These are phyloP conservation scores for Oryza australiensis DNA, from an alignment of 176 grass and related monocot species.

Conservation along the genomic window DNA sequence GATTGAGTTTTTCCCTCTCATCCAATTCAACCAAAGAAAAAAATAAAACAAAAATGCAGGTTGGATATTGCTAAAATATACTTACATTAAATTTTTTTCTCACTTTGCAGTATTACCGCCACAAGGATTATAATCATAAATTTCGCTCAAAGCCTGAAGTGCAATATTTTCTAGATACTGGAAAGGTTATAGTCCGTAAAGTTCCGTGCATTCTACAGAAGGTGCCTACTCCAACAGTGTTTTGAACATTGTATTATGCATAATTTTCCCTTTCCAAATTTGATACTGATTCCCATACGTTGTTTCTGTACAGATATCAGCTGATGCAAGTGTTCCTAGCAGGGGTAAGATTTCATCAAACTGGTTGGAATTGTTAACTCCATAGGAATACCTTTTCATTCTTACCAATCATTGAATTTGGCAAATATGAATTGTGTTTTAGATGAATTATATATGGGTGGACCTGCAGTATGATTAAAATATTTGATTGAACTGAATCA, in stretches of 20 bases:
- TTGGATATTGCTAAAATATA: no score
- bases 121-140: background rate
- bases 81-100: background rate
- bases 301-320: background rate
- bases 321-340: background rate
- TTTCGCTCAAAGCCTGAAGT: background rate
- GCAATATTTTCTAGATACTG: background rate
- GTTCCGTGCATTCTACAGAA: background rate
- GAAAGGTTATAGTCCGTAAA: background rate
- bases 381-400: background rate
- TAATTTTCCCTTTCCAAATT: background rate
- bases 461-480: background rate
- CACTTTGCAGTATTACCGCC: background rate
- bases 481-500: background rate
- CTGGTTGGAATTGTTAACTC: background rate
- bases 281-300: background rate
- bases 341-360: background rate
- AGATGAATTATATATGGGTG: background rate
- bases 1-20: no score
- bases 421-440: background rate
- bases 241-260: background rate
- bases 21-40: no score
- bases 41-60: no score
- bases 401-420: background rate
- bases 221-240: background rate